Evolutionary conservation across 2,329 filamentous ascomycete species (phyloP), one percentile per base, ranked within the genome.

Genomic region (Epichloe glyceriae): DNA sequence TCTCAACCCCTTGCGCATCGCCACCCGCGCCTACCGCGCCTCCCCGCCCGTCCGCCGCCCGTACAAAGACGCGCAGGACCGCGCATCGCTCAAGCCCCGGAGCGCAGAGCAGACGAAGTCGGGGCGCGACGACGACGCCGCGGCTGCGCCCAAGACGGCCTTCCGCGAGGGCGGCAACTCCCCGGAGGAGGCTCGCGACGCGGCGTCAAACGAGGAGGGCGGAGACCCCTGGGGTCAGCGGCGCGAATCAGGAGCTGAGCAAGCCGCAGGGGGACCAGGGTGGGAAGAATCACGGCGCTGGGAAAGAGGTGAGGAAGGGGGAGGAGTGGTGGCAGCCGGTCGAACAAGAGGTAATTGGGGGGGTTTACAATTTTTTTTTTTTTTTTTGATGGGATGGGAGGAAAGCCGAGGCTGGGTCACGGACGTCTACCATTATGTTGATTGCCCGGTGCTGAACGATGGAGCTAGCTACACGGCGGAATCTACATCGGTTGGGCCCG

Each of bases 91-190:
- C 35, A 78, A 84, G 52, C 80, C 85, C 0, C 73, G 78, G 35
- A 67, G 76, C 2, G 79, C 75, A 50, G 86, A 94, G 62, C 79
- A 83, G 66, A 79, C 79, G 52, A 80, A 83, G 61, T 81, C 79
- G 47, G 85, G 80, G 3, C 79, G 78, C 0, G 86, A 85, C 58
- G 72, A 82, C 44, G 73, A 78, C 42, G 68, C 70, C 12, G 75
- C 82, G 0, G 73, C 75, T 0, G 70, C 76, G 51, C 63, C 70
- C 3, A 73, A 82, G 41, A 75, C 82, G 0, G 83, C 88, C 1
- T 94, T 86, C 66, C 75, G 88, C 62, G 79, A 82, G 0, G 67
- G 73, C 50, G 79, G 78, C 63, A 90, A 85, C 26, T 69, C 73
- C 19, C 88, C 88, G 0, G 82, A 88, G 61, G 61, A 67, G 20